These are phyloP conservation scores for Podospora fimiseda DNA, from an alignment of 495 filamentous ascomycete species.

Conservation along the genomic window DNA sequence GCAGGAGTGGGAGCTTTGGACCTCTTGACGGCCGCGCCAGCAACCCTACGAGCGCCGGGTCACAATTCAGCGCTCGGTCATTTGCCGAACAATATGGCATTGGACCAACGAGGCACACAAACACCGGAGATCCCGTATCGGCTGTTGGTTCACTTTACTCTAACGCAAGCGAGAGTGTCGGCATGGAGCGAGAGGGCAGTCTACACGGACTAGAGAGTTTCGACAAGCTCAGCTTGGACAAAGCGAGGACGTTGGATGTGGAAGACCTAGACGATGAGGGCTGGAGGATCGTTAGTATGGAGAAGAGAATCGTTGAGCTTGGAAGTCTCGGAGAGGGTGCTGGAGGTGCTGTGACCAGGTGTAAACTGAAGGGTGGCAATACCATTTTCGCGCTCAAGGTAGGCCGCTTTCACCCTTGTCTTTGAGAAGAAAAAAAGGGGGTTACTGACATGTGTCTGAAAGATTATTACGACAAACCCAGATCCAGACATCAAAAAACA, in stretches of 20 bases:
- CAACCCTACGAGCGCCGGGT: slow-evolving; percentile 74
- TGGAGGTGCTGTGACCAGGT: slow-evolving; percentile 89
- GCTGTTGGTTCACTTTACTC: slow-evolving; percentile 81
- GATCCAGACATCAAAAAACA: slow-evolving; percentile 97
- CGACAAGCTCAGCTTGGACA: slow-evolving; percentile 69
- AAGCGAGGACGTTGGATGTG: slow-evolving; percentile 75
- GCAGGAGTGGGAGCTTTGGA: slow-evolving; percentile 66
- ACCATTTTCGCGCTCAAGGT: slow-evolving; percentile 97
- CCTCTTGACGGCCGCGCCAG: slow-evolving; percentile 66
- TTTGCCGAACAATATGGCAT: slow-evolving; percentile 64
- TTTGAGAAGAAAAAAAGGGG: too few relatives aligned
- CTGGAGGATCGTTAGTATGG: slow-evolving; percentile 86
- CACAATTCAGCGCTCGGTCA: slow-evolving; percentile 66
- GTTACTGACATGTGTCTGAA: slow-evolving; percentile 19
- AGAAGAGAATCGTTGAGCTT: slow-evolving; percentile 78
- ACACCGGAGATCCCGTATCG: slow-evolving; percentile 79
- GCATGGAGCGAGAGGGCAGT: slow-evolving; percentile 73
- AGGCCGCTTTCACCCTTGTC: slow-evolving; percentile 19
- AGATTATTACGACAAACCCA: slow-evolving; percentile 97
- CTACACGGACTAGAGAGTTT: slow-evolving; percentile 61
- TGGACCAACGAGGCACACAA: slow-evolving; percentile 44
- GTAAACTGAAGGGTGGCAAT: slow-evolving; percentile 80
- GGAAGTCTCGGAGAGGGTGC: slow-evolving; percentile 92
- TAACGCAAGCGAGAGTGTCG: slow-evolving; percentile 56
- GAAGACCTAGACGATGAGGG: slow-evolving; percentile 92